phyloP scores from a whole-genome alignment of 441 rosid genomes.

The Pelargonium citronellum region DNA sequence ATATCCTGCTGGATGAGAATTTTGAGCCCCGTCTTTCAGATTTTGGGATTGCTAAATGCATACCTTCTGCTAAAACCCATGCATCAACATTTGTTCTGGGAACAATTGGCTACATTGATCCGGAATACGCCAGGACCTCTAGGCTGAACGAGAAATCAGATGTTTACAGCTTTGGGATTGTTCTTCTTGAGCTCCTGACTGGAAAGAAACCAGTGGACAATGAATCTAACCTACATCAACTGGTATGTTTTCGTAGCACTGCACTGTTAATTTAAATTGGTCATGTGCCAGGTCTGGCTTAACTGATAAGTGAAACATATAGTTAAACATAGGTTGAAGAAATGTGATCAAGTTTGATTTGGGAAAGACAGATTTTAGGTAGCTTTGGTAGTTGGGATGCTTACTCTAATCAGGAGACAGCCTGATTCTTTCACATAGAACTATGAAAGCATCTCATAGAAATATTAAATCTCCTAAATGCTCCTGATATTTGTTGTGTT shows the following conservation, averaged over 20 bases:
- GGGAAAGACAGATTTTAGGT: too few species aligned
- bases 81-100: conserved; percentile 81
- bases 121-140: conserved; percentile 88
- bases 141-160: conserved; percentile 84
- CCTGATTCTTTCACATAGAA: too few species aligned
- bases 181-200: conserved; percentile 82
- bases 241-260: conserved; percentile 38
- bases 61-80: conserved; percentile 59
- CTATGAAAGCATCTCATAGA: too few species aligned
- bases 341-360: too few species aligned
- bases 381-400: too few species aligned
- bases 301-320: too few species aligned
- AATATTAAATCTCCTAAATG: too few species aligned
- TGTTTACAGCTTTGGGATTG: conserved; percentile 89
- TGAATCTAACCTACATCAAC: conserved; percentile 70
- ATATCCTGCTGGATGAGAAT: conserved; percentile 73
- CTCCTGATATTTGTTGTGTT: too few species aligned
- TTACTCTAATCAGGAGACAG: too few species aligned
- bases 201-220: conserved; percentile 94
- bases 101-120: conserved; percentile 91
- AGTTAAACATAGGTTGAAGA: too few species aligned
- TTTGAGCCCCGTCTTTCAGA: conserved; percentile 82
- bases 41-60: conserved; percentile 83
- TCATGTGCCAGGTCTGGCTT: too few species aligned
- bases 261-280: too few species aligned